Evolutionary conservation across 2,329 filamentous ascomycete species (phyloP), one percentile per base, ranked within the genome.

Genomic region (Calonectria hawksworthii): DNA sequence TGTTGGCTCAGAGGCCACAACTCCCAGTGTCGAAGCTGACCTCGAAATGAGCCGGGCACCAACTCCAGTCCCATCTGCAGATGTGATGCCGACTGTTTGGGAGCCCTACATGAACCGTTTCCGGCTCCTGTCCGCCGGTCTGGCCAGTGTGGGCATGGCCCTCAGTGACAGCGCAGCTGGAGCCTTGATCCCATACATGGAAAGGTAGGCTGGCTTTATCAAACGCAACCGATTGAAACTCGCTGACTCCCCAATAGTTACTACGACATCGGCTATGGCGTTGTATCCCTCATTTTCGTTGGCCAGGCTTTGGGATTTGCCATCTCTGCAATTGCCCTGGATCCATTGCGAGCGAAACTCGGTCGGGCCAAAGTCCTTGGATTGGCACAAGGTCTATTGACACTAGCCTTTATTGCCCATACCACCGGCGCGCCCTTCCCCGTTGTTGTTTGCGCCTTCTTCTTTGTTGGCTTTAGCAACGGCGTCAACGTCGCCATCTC

Each of bases 221-320:
- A 26, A 11, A 11, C 2, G 9, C 11, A 1, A 6, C 30, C 18
- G 18, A 36, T 23, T 10, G 51, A 4, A 1, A 2, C 3, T 3
- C 8, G 26, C 70, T 75, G 41, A 75, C 44, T 67, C 5, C 34
- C 2, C 4, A 13, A 10, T 59, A 91, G 89, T 56, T 84, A 94
- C 80, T 98, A 96, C 81, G 78, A 88, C 73, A 95, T 97, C 71
- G 93, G 93, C 52, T 96, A 97, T 83, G 93, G 92, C 3, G 85
- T 95, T 11, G 94, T 97, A 3, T 96, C 95, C 2, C 87, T 96
- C 47, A 94, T 98, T 80, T 98, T 97, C 86, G 90, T 97, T 36
- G 91, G 93, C 56, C 94, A 94, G 79, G 94, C 95, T 0, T 77
- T 93, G 6, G 95, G 95, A 21, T 98, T 95, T 85, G 92, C 98